Evolutionary conservation across 1,139 yeast species (phyloP).

Genomic region (Diutina scorzettiae): DNA sequence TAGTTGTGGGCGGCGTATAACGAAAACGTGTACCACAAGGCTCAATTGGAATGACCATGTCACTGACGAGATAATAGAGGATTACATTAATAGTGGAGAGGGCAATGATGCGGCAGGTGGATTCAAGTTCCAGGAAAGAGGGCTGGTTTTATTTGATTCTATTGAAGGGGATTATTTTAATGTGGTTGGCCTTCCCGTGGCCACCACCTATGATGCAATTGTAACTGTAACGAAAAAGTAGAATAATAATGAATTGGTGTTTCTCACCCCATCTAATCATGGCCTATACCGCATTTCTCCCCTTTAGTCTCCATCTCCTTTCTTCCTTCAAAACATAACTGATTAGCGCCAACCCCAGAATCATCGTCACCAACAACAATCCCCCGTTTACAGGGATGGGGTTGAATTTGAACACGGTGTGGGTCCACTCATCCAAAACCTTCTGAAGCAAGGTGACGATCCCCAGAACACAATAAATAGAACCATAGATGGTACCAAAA

Average conservation of each 20-base stretch:
- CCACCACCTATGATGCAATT: slow-evolving; percentile 39
- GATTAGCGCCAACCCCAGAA: neutral
- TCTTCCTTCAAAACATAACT: neutral
- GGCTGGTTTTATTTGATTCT: slow-evolving; percentile 49
- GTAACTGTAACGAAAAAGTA: too few species aligned
- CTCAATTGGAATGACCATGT: slow-evolving; percentile 22
- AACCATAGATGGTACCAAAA: slow-evolving; percentile 86
- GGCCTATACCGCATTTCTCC: too few species aligned
- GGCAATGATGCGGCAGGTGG: slow-evolving; percentile 89
- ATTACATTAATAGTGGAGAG: slow-evolving; percentile 60
- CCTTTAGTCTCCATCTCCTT: too few species aligned
- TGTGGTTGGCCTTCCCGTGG: slow-evolving; percentile 82
- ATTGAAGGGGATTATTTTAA: slow-evolving; percentile 76
- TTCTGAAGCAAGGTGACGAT: slow-evolving; percentile 63
- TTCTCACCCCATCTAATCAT: too few species aligned
- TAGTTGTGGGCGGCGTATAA: slow-evolving; percentile 10
- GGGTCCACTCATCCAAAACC: slow-evolving; percentile 57
- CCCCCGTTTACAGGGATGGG: slow-evolving; percentile 65
- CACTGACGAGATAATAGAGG: slow-evolving; percentile 40
- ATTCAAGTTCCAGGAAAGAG: slow-evolving; percentile 67
- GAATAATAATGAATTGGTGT: too few species aligned
- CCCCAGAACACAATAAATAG: slow-evolving; percentile 74
- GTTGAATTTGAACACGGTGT: slow-evolving; percentile 51
- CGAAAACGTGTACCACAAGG: slow-evolving; percentile 14
- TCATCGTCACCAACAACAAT: slow-evolving; percentile 36